Conservation (phyloP, 2,329 filamentous ascomycete genomes). For the Sclerotinia nivalis region DNA sequence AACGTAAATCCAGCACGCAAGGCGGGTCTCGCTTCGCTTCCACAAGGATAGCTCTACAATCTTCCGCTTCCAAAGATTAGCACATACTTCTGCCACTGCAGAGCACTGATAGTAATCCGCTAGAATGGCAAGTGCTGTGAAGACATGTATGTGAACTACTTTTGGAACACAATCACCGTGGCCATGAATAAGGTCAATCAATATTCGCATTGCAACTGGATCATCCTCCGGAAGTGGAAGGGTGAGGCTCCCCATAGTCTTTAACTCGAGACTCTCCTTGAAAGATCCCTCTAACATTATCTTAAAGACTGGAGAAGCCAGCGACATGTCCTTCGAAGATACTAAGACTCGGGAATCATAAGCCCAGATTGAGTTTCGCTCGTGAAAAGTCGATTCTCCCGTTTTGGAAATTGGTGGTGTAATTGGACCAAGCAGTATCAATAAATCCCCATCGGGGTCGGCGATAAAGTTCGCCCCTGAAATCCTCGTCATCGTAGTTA, state of each 20-base stretch:
- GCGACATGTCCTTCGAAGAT: conserved; percentile 5
- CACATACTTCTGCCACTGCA: background rate
- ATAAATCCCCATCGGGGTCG: conserved; percentile 12
- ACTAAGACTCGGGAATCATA: background rate
- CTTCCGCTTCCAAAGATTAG: background rate
- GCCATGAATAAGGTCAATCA: background rate
- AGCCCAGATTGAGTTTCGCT: background rate
- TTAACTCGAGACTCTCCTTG: background rate
- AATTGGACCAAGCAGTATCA: background rate
- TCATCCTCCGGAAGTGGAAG: background rate
- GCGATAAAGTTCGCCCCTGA: background rate
- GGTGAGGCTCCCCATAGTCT: background rate
- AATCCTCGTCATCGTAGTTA: background rate
- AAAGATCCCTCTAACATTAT: background rate
- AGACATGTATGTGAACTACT: background rate
- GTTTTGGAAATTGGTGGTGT: background rate
- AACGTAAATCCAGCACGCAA: background rate
- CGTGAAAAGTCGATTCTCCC: background rate
- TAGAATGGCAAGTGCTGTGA: background rate
- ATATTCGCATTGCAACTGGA: background rate
- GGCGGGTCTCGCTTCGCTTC: background rate
- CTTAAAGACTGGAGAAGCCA: conserved; percentile 3
- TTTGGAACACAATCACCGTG: background rate
- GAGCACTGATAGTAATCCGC: conserved; percentile 4
- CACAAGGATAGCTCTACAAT: background rate